These are phyloP conservation scores for Pseudognaphalium luteoalbum DNA, from an alignment of 129 eudicot genomes.

Conservation along the genomic window DNA sequence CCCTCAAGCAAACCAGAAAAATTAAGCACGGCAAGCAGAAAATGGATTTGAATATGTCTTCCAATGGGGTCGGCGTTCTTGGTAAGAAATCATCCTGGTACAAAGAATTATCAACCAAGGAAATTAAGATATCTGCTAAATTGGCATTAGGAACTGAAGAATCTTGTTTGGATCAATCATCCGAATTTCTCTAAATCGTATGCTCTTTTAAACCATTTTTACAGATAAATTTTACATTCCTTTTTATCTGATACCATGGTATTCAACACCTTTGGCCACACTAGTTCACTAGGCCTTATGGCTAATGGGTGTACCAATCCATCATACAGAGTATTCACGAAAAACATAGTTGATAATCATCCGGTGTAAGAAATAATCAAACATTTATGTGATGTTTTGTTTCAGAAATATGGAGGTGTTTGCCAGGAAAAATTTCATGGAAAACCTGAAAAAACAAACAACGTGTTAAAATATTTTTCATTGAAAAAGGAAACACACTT, in stretches of 20 bases:
- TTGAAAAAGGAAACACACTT: too few relatives aligned
- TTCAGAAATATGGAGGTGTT: too few relatives aligned
- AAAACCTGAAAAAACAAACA: too few relatives aligned
- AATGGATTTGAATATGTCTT: slow-evolving; percentile 79
- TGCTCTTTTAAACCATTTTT: not conserved
- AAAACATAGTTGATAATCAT: not conserved
- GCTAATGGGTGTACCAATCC: not conserved
- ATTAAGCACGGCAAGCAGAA: slow-evolving; percentile 91
- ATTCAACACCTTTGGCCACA: not conserved
- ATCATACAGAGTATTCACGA: not conserved
- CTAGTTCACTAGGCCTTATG: not conserved
- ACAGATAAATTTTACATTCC: not conserved
- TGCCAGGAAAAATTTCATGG: too few relatives aligned
- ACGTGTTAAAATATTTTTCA: too few relatives aligned
- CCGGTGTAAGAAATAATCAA: not conserved
- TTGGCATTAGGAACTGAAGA: not conserved
- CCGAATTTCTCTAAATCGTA: not conserved
- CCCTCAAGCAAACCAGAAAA: slow-evolving; percentile 78
- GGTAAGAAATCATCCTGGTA: slow-evolving; percentile 95
- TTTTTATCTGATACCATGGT: not conserved
- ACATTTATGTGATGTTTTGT: not conserved
- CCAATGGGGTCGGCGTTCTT: slow-evolving; percentile 86
- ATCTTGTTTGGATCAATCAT: not conserved
- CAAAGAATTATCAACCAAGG: not conserved
- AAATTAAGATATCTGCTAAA: not conserved